These are phyloP conservation scores for Penstemon newberryi DNA, from an alignment of 257 asterid genomes.

Conservation along the genomic window DNA sequence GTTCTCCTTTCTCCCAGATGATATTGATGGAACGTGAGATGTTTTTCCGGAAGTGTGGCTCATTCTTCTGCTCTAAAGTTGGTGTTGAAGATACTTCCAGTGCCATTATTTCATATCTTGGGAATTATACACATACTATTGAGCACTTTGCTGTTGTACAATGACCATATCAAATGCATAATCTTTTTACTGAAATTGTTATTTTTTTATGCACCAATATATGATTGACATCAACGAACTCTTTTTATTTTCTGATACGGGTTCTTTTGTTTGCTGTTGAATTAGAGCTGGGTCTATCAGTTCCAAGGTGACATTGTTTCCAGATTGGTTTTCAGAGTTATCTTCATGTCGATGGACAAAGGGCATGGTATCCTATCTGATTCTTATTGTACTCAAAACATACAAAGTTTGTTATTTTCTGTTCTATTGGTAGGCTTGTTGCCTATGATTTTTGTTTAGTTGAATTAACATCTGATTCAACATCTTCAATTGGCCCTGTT, in stretches of 20 bases:
- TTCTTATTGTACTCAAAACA: background rate
- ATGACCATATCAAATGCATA: background rate
- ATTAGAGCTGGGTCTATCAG: conserved; percentile 84
- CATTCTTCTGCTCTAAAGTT: conserved; percentile 54
- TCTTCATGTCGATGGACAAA: conserved; percentile 36
- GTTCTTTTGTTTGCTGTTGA: conserved; percentile 41
- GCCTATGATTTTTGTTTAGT: background rate
- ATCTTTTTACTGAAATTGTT: background rate
- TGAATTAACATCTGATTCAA: too few relatives aligned
- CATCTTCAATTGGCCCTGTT: too few relatives aligned
- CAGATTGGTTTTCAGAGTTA: conserved; percentile 35
- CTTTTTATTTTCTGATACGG: conserved; percentile 38
- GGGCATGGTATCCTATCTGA: conserved; percentile 37
- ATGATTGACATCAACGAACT: too few relatives aligned
- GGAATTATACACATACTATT: conserved; percentile 20
- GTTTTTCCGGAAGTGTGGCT: conserved; percentile 58
- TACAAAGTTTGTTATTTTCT: background rate
- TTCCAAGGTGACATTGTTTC: conserved; percentile 75
- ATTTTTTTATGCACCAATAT: too few relatives aligned
- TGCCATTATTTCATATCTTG: conserved; percentile 20
- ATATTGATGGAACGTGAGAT: conserved; percentile 87
- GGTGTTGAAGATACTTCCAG: conserved; percentile 36
- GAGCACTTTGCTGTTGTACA: conserved; percentile 18
- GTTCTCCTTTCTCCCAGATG: conserved; percentile 93
- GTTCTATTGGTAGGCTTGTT: background rate